Conservation (phyloP, 257 asterid genomes). For the Solanum rostratum region DNA sequence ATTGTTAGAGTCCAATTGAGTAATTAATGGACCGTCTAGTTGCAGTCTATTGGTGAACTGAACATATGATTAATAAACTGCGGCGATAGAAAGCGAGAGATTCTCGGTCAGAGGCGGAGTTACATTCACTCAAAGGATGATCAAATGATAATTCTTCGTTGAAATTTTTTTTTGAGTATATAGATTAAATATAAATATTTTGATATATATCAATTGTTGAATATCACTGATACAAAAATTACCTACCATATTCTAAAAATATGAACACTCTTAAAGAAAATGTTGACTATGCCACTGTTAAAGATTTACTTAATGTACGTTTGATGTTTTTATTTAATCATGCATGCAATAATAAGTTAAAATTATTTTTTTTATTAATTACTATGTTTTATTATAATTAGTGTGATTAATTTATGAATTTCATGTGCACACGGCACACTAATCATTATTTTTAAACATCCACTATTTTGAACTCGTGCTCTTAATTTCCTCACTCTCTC, state of each 20-base stretch:
- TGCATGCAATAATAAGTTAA: not conserved
- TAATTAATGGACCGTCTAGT: not conserved
- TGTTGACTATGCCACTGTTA: no score
- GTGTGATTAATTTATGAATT: not conserved
- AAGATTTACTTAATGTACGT: not conserved
- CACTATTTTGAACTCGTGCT: not conserved
- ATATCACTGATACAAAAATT: no score
- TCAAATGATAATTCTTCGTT: accelerated
- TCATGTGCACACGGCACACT: not conserved
- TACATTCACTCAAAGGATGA: no score
- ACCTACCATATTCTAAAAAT: no score
- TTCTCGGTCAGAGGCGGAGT: no score
- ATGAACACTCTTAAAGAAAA: no score
- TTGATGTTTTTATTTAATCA: not conserved
- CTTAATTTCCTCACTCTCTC: not conserved
- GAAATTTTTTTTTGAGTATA: no score
- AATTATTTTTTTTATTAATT: not conserved
- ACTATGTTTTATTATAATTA: not conserved
- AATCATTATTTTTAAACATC: not conserved
- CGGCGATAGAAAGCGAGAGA: not conserved
- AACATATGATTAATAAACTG: not conserved
- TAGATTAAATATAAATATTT: no score
- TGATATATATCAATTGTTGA: no score
- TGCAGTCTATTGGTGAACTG: not conserved
- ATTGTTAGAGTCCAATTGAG: not conserved